Evolutionary conservation across 306 rosid species (phyloP), one percentile per base, ranked within the genome.

Genomic region (Biancaea sappan): DNA sequence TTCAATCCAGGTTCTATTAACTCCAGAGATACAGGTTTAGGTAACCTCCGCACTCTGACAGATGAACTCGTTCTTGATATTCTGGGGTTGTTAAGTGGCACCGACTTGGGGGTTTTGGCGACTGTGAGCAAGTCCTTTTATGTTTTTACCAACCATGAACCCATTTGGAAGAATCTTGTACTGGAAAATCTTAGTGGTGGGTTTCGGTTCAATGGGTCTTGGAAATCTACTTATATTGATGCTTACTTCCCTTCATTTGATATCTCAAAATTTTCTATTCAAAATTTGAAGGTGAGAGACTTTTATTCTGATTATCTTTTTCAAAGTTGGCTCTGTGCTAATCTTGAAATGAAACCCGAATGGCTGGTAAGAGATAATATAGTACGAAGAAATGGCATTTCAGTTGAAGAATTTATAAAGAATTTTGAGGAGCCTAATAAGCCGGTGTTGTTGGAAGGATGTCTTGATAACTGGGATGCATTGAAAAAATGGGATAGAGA

Each of bases 241-340:
- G 76, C 89, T 73, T 75, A n/a, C 64, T 80, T 73, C 87, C 86
- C 90, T 71, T 82, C 77, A 14, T 93, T 85, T 80, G 84, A 71
- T 84, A 44, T 43, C 18, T 77, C 72, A 0, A 60, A 24, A 58
- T 35, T 9, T 31, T 54, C 41, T 50, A 40, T 40, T 25, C 54
- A 74, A 34, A 57, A 89, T 71, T 75, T 91, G 72, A 87, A 89
- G 78, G 90, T 91, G 35, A 88, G 96, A 61, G 92, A 94, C 80
- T 94, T 94, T 59, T 94, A 94, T 73, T 94, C 96, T 48, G 97
- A 94, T 83, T 87, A 88, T 71, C 94, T 91, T 24, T 94, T 94
- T 46, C 98, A 91, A 88, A 90, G 98, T 74, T 94, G 98, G 98
- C 91, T 94, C 50, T 91, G 97, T 84, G 98, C 97, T 68, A 94